phyloP scores from a whole-genome alignment of 2,329 filamentous ascomycete genomes.

The Microcyclosporella mali region DNA sequence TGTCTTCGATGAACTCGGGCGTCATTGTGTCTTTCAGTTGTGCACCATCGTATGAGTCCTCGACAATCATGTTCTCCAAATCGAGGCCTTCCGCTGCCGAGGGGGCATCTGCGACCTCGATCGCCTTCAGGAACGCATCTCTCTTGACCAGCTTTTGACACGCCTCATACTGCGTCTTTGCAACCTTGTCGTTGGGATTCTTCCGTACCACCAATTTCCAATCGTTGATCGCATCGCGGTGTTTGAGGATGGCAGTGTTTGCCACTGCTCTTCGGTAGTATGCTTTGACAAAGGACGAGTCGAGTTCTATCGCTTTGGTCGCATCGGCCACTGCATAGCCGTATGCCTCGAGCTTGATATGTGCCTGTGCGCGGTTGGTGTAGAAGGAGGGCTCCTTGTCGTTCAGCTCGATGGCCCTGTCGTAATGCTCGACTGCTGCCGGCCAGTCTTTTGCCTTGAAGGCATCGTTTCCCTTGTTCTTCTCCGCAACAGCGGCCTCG shows the following conservation, averaged over 20 bases:
- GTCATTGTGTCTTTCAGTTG: slow-evolving; percentile 79
- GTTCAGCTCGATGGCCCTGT: slow-evolving; percentile 69
- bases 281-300: slow-evolving; percentile 85
- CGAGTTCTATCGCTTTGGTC: slow-evolving; percentile 82
- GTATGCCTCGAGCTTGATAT: slow-evolving; percentile 93
- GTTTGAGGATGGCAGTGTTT: slow-evolving; percentile 82
- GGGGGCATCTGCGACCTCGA: slow-evolving; percentile 85
- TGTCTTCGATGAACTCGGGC: slow-evolving; percentile 92
- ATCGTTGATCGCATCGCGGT: slow-evolving; percentile 81
- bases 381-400: slow-evolving; percentile 82
- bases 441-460: slow-evolving; percentile 85
- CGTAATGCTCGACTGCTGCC: slow-evolving; percentile 71
- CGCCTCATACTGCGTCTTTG: slow-evolving; percentile 81
- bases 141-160: slow-evolving; percentile 93
- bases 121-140: slow-evolving; percentile 87
- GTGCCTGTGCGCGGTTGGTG: slow-evolving; percentile 89
- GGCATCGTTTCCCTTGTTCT: slow-evolving; percentile 90
- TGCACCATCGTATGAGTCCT: slow-evolving; percentile 78
- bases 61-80: slow-evolving; percentile 75
- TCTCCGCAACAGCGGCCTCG: slow-evolving; percentile 63
- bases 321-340: slow-evolving; percentile 90
- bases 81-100: slow-evolving; percentile 89
- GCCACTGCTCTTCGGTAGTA: slow-evolving; percentile 92
- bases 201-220: slow-evolving; percentile 87
- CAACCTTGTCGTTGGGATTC: slow-evolving; percentile 82